phyloP scores from a whole-genome alignment of 2,329 filamentous ascomycete species.

The Paecilomyces fulvus region DNA sequence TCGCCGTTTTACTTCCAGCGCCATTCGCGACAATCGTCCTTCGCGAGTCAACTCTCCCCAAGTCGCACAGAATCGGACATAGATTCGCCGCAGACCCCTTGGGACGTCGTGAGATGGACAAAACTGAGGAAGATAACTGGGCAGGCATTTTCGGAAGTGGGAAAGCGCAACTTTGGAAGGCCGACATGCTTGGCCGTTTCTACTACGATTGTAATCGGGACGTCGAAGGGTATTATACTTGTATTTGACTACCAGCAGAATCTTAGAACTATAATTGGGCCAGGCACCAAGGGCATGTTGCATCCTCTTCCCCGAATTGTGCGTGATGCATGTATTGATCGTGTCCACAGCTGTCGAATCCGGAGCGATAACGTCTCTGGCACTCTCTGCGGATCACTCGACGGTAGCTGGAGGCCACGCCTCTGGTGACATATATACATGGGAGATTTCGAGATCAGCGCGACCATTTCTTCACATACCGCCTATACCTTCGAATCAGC shows the following conservation, averaged over 20 bases:
- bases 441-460: conserved; percentile 78
- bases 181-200: conserved; percentile 86
- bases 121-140: conserved; percentile 80
- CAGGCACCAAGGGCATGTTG: conserved; percentile 71
- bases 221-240: conserved; percentile 86
- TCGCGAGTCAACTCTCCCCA: conserved; percentile 59
- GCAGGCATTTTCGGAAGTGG: conserved; percentile 86
- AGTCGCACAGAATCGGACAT: conserved; percentile 53
- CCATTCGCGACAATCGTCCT: conserved; percentile 73
- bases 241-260: conserved; percentile 98
- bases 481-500: conserved; percentile 58
- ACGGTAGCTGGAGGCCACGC: conserved; percentile 86
- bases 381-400: conserved; percentile 87
- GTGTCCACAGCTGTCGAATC: conserved; percentile 71
- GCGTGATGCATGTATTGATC: conserved; percentile 1
- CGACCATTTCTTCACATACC: conserved; percentile 83
- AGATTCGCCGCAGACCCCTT: conserved; percentile 70
- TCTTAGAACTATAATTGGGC: conserved; percentile 85
- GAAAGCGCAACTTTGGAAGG: conserved; percentile 82
- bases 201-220: conserved; percentile 80
- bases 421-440: conserved; percentile 88
- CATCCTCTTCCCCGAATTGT: neutral
- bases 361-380: conserved; percentile 75
- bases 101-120: conserved; percentile 97
- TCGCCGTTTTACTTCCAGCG: conserved; percentile 70